These are phyloP conservation scores for Coelastrella sp. DNA, from an alignment of 139 green algal species.

Conservation along the genomic window DNA sequence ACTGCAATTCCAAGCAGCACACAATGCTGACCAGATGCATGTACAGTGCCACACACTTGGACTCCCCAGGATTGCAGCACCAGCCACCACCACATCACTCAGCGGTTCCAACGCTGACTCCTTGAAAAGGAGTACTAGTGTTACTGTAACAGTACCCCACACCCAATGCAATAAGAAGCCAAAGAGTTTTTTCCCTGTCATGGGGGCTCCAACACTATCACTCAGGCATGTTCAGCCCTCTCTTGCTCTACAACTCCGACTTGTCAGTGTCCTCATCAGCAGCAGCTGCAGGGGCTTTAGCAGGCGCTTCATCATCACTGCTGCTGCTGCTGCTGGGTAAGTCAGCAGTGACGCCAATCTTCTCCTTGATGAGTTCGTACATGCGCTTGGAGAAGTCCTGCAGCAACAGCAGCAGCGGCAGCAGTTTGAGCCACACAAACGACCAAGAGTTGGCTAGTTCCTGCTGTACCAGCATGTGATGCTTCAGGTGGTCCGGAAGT, in stretches of 20 bases:
- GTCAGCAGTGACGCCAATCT: slow-evolving; percentile 27
- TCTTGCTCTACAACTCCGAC: neutral
- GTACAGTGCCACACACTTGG: too few species aligned
- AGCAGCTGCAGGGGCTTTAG: neutral
- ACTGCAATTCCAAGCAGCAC: too few species aligned
- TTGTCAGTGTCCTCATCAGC: neutral
- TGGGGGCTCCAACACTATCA: too few species aligned
- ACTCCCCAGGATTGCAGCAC: too few species aligned
- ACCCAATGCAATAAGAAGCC: too few species aligned
- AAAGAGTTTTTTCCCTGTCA: too few species aligned
- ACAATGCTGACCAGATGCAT: too few species aligned
- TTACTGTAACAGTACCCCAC: too few species aligned
- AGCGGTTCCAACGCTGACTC: too few species aligned
- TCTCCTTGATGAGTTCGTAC: slow-evolving; percentile 33
- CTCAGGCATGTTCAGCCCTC: too few species aligned
- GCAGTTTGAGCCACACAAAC: neutral
- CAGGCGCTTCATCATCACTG: neutral
- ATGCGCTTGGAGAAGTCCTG: slow-evolving; percentile 34
- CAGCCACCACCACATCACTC: too few species aligned
- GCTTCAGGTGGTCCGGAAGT: neutral
- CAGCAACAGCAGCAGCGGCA: neutral
- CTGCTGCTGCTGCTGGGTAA: slow-evolving; percentile 37
- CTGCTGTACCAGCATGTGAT: neutral
- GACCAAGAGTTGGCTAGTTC: neutral
- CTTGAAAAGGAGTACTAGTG: too few species aligned